Percentiles rank a stretch among this genome's conserved stretches.
phyloP scores from a whole-genome alignment of 1,284 basidiomycete species.

The Rhodofomes roseus region DNA sequence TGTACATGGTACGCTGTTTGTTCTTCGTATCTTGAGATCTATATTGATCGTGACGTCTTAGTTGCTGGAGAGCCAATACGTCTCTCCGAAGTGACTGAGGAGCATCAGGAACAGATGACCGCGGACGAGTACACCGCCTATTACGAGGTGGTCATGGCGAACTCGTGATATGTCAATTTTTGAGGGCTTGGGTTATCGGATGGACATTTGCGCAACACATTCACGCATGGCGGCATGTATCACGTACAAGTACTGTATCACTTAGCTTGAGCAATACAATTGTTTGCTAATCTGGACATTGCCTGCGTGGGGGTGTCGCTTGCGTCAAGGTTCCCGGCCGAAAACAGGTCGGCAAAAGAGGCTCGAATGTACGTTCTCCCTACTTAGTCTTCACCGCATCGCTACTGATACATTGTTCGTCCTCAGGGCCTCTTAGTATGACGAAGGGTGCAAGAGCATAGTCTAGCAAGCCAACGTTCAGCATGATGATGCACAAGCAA shows the following conservation, averaged over 20 bases:
- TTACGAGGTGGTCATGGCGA: conserved; percentile 48
- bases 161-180: neutral
- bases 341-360: too few species aligned
- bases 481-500: too few species aligned
- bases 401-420: neutral
- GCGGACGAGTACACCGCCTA: conserved; percentile 80
- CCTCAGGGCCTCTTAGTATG: conserved; percentile 26
- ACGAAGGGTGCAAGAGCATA: conserved; percentile 38
- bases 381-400: too few species aligned
- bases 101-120: conserved; percentile 80
- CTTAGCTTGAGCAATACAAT: neutral
- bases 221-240: neutral
- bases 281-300: neutral
- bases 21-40: neutral
- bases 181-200: neutral
- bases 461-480: conserved; percentile 25
- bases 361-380: too few species aligned
- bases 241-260: conserved; percentile 4
- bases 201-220: neutral
- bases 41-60: conserved; percentile 23
- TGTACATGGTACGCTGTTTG: conserved; percentile 52
- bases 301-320: neutral
- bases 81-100: conserved; percentile 75
- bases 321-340: neutral
- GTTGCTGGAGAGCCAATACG: conserved; percentile 68